These are phyloP conservation scores for Epichloe gansuensis DNA, from an alignment of 2,329 filamentous ascomycete species.

Conservation along the genomic window DNA sequence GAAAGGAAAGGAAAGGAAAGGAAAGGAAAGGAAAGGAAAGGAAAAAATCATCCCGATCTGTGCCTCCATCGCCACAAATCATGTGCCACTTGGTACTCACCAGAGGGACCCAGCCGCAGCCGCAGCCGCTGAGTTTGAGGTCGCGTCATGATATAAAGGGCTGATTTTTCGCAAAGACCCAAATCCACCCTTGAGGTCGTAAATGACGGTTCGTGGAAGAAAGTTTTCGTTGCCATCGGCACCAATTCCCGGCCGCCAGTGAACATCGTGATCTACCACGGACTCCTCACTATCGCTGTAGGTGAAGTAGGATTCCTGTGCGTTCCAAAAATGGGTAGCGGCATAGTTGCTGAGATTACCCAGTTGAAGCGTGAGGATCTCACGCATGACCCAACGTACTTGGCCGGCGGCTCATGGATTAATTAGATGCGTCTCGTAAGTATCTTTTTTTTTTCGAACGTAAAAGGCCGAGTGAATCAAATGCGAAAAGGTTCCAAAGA, in stretches of 20 bases:
- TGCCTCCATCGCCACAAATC: background rate
- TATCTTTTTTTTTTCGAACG: too few species aligned
- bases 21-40: too few species aligned
- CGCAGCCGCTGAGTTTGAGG: constrained; percentile 16
- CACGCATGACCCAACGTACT: constrained; percentile 54
- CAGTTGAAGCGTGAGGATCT: constrained; percentile 87
- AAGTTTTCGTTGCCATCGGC: constrained; percentile 82
- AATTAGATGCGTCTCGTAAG: too few species aligned
- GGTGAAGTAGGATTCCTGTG: constrained; percentile 97
- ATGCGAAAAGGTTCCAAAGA: too few species aligned
- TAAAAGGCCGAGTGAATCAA: too few species aligned
- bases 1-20: too few species aligned
- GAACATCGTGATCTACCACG: constrained; percentile 45
- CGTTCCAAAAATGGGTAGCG: constrained; percentile 95
- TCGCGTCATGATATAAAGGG: constrained; percentile 70
- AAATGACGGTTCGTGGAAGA: constrained; percentile 81
- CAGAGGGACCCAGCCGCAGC: constrained; percentile 20
- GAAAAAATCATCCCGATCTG: background rate
- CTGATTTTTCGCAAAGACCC: constrained; percentile 80
- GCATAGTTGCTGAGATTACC: constrained; percentile 88
- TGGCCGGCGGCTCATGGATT: too few species aligned
- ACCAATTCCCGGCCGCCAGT: constrained; percentile 74
- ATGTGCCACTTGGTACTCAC: constrained; percentile 14
- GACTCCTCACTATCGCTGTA: constrained; percentile 43
- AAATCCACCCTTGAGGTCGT: constrained; percentile 90